phyloP scores from a whole-genome alignment of 176 grass and related monocot species.

The Bromus sterilis region DNA sequence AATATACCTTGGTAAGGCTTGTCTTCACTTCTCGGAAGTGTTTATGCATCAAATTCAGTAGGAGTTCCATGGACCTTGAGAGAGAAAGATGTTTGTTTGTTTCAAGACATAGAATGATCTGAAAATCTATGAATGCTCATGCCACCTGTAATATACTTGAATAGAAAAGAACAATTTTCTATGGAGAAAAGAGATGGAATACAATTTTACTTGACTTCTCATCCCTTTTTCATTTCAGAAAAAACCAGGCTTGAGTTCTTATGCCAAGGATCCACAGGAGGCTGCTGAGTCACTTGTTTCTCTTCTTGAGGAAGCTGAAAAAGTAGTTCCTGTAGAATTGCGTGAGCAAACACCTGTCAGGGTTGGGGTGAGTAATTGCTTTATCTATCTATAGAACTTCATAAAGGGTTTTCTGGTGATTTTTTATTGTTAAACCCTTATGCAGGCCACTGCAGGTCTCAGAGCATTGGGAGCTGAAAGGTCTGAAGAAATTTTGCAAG shows the following conservation, averaged over 20 bases:
- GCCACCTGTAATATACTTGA: conserved; percentile 9
- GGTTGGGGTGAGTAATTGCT: conserved; percentile 74
- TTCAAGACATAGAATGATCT: background rate
- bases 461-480: conserved; percentile 76
- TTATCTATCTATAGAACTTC: background rate
- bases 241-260: conserved; percentile 78
- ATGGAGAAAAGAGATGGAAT: background rate
- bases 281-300: conserved; percentile 84
- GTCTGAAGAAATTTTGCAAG: conserved; percentile 94
- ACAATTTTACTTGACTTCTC: conserved; percentile 4
- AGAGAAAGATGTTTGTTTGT: background rate
- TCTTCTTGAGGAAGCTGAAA: conserved; percentile 81
- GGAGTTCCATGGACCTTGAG: background rate
- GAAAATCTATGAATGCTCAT: background rate
- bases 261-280: conserved; percentile 71
- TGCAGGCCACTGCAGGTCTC: conserved; percentile 93
- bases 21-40: background rate
- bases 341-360: conserved; percentile 73
- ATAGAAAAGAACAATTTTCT: background rate
- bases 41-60: background rate
- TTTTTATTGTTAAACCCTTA: conserved; percentile 19
- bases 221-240: conserved; percentile 37
- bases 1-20: background rate
- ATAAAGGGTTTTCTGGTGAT: conserved; percentile 2
- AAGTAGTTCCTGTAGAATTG: conserved; percentile 60